Evolutionary conservation across 202 grass and related monocot species (phyloP), one percentile per base, ranked within the genome.

Genomic region (Digitaria exilis): DNA sequence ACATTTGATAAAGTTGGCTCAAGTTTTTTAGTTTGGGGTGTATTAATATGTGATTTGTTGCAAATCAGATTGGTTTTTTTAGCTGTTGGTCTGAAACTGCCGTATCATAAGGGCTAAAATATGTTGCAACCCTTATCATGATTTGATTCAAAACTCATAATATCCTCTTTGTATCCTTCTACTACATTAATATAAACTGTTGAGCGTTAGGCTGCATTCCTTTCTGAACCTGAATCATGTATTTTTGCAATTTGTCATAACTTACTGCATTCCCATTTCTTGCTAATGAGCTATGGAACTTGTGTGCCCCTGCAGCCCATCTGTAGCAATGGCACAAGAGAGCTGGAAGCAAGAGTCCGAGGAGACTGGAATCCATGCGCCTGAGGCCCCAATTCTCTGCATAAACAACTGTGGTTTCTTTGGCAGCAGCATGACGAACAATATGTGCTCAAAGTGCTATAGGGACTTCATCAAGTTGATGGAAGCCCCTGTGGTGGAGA

Each of bases 371-470:
- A 44, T 50, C 14, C 78, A 90, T 11, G 79, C 89, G 2, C 94
- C 89, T 1, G 94, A 97, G 77, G 85, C 75, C 26, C 89, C 94
- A 2, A 84, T 87, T 62, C 59, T 91, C 62, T 97, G 94, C 71
- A 79, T 87, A 81, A 97, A 97, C 85, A 97, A 97, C 28, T 97
- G 94, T 46, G 94, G 94, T 31, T 97, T 97, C 83, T 97, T 90
- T 1, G 94, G 94, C 34, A 94, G 77, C 58, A 85, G 89, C 54
- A 80, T 89, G 66, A 92, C 94, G 0, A 97, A 97, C 69, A 89
- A 97, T 69, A 79, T 97, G 82, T 97, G 91, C 79, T 97, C 94
- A 0, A 97, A 97, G 75, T 97, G 94, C 77, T 97, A 94, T 32
- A 77, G 86, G 37, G 91, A 94, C 30, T 90, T 85, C 50, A 76